Evolutionary conservation across 2,329 filamentous ascomycete genomes (phyloP).

Genomic region (Fusarium proliferatum): DNA sequence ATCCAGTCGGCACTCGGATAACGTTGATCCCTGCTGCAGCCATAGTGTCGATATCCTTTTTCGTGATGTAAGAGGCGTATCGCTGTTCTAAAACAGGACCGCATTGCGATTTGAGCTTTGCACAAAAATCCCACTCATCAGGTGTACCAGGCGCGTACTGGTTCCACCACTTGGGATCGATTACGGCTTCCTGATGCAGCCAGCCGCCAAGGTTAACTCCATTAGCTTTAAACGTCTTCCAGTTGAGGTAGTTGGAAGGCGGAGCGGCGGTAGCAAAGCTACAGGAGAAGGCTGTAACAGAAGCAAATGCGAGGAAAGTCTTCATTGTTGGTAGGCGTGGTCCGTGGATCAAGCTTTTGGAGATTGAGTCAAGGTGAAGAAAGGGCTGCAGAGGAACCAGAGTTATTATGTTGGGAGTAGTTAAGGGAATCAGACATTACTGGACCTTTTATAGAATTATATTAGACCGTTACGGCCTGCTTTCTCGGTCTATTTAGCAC

Average conservation of each 20-base stretch:
- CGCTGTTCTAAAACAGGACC: background rate
- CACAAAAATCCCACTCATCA: background rate
- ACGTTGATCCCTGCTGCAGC: background rate
- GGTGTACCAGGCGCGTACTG: background rate
- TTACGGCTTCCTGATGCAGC: background rate
- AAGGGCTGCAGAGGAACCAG: background rate
- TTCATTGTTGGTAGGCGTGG: background rate
- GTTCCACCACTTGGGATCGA: background rate
- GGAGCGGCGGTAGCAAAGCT: background rate
- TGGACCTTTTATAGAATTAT: background rate
- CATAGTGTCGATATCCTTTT: background rate
- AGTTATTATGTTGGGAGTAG: fast-evolving
- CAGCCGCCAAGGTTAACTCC: background rate
- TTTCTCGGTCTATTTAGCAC: background rate
- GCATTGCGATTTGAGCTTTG: background rate
- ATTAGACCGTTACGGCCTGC: fast-evolving
- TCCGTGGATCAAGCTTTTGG: too few species aligned
- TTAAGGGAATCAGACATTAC: background rate
- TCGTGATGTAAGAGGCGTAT: background rate
- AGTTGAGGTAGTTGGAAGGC: background rate
- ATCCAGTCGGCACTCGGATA: background rate
- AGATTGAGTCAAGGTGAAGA: background rate
- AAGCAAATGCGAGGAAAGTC: background rate
- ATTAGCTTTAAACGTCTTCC: fast-evolving
- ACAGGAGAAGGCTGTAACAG: background rate